phyloP scores from a whole-genome alignment of 163 green algal genomes.

The Coccomyxa subellipsoidea region DNA sequence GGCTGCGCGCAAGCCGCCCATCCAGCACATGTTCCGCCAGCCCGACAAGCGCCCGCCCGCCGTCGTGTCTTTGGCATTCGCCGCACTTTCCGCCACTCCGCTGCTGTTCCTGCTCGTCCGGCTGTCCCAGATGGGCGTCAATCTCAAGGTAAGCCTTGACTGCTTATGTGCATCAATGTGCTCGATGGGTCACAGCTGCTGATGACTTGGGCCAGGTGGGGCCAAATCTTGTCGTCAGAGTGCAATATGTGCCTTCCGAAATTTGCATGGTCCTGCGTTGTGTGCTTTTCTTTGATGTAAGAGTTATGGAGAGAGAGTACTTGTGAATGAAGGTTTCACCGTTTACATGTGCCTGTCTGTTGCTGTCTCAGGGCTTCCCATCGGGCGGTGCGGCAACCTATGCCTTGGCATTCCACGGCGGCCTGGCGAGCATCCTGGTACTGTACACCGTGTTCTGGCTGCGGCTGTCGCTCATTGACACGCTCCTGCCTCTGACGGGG shows the following conservation, averaged over 20 bases:
- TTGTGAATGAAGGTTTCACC: too few species aligned
- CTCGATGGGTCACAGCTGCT: too few species aligned
- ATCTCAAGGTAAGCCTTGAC: conserved; percentile 36
- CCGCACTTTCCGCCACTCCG: conserved; percentile 33
- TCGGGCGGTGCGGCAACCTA: conserved; percentile 1
- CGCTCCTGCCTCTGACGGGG: conserved; percentile 31
- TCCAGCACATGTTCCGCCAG: conserved; percentile 47
- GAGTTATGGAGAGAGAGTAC: too few species aligned
- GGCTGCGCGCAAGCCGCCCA: conserved; percentile 40
- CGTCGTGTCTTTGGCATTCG: conserved; percentile 39
- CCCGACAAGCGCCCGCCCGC: conserved; percentile 41
- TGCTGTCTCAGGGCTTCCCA: conserved; percentile 4
- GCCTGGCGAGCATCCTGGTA: conserved; percentile 44
- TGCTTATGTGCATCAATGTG: not conserved
- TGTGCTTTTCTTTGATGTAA: too few species aligned
- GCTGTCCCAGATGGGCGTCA: conserved; percentile 33
- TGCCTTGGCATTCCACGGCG: conserved; percentile 47
- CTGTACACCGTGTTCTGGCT: conserved; percentile 59
- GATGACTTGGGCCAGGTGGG: too few species aligned
- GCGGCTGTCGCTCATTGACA: conserved; percentile 47
- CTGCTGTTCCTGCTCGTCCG: conserved; percentile 33
- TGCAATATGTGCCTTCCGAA: too few species aligned
- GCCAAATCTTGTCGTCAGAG: too few species aligned
- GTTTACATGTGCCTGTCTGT: too few species aligned
- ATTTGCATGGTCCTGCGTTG: too few species aligned